Percentiles rank a stretch among this genome's conserved stretches.
Conservation (phyloP, 306 rosid genomes). For the Coriaria nepalensis region DNA sequence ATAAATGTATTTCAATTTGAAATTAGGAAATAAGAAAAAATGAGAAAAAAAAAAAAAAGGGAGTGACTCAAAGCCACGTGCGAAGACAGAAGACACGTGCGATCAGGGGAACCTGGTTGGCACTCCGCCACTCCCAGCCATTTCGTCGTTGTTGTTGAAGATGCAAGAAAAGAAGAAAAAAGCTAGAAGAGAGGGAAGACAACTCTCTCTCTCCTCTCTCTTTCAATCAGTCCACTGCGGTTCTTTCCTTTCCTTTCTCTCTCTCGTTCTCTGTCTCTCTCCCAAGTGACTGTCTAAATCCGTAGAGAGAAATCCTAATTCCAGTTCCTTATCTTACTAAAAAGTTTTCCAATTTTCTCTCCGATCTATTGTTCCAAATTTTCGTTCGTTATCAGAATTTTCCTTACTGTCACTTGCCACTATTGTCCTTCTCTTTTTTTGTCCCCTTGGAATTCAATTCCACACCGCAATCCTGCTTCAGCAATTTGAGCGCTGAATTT, state of each 20-base stretch:
- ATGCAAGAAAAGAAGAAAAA: constrained; percentile 14
- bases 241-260: constrained; percentile 13
- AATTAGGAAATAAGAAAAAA: too few relatives aligned
- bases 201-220: constrained; percentile 7
- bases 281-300: background rate
- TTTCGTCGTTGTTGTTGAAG: constrained; percentile 3
- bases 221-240: constrained; percentile 17
- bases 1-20: too few relatives aligned
- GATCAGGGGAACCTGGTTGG: too few relatives aligned
- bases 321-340: constrained; percentile 13
- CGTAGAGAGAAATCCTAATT: background rate
- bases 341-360: background rate
- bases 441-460: background rate
- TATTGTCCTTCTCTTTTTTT: background rate
- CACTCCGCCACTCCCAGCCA: too few relatives aligned
- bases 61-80: too few relatives aligned
- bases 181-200: background rate
- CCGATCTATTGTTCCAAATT: background rate
- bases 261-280: background rate
- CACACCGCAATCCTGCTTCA: background rate
- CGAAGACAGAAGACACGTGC: too few relatives aligned
- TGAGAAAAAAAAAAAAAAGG: too few relatives aligned
- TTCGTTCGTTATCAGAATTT: background rate
- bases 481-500: constrained; percentile 1
- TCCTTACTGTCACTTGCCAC: constrained; percentile 12